Base-by-base conservation (phyloP, 495 filamentous ascomycete species). In the Tuber calosporum region DNA sequence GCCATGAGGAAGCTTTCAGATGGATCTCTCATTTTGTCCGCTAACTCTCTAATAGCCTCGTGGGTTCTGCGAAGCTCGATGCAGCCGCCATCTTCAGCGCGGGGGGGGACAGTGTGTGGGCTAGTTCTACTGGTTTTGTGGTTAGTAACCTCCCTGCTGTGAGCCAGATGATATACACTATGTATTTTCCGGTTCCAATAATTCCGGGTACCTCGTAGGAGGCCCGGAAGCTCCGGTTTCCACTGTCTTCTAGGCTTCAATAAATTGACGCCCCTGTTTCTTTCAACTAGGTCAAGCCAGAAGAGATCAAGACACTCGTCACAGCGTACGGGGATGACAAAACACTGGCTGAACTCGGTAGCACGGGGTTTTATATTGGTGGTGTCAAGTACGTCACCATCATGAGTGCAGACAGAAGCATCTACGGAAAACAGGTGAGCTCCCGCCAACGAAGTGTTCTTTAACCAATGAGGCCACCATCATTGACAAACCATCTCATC, bases 41-140 rank as follows among this genome's bases (percentile, higher is more conserved):
- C 74, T 77, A 22, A 77, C 68, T 67, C 9, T 15, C 48, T 34
- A 67, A 11, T 17, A 94, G 94, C 88, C 88, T 98, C 77, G 87
- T 98, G 81, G 92, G 87, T 84, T 89, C 87, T 77, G 89, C 89
- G 79, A 90, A 95, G 83, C 84, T 97, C 83, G 91, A 95, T 86
- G 90, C 91, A 84, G 95, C 89, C 79, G 92, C 91, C 81, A 96
- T 97, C 83, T 89, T 94, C 85, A 92, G 89, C 84, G 84, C 83
- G 73, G 89, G 90, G 75, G 92, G 93, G 81, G 91, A 92, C 82
- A 92, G 89, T 82, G 86, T 90, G 77, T 97, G 94, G 92, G 94
- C 94, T 72, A 81, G 85, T n/a, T 87, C 89, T 34, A 26, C 86
- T 30, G 87, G 85, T 74, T 96, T 96, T 85, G 83, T 82, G 77